A percentile compares a stretch with the other conserved stretches of the same genome.
These are phyloP conservation scores for Scutellaria barbata DNA, from an alignment of 257 asterid species.

Conservation along the genomic window DNA sequence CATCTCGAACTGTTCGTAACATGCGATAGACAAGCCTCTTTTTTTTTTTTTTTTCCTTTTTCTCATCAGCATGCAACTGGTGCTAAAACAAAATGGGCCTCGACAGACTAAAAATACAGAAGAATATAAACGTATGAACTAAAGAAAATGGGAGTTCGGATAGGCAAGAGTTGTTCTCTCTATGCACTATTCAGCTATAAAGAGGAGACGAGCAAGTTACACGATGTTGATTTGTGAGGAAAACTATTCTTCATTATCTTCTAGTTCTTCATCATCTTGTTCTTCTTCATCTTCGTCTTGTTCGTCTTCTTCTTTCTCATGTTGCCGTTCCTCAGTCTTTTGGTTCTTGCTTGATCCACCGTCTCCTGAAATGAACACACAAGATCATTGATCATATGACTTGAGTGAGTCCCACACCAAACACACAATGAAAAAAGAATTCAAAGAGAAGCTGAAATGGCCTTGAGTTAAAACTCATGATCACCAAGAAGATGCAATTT, in stretches of 20 bases:
- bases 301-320: slow-evolving; percentile 27
- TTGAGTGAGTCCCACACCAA: neutral
- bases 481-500: neutral
- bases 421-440: neutral
- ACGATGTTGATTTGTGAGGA: neutral
- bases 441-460: neutral
- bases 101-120: slow-evolving; percentile 9
- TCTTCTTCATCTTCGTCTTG: slow-evolving; percentile 1
- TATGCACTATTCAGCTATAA: neutral
- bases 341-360: slow-evolving; percentile 33
- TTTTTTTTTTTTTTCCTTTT: too few relatives aligned
- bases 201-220: neutral
- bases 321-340: slow-evolving; percentile 31
- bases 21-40: neutral
- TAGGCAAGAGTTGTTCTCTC: slow-evolving; percentile 1
- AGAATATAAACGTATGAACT: neutral
- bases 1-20: too few relatives aligned
- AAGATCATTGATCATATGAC: neutral
- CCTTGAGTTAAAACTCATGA: too few relatives aligned
- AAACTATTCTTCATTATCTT: slow-evolving; percentile 31
- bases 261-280: slow-evolving; percentile 23
- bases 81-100: slow-evolving; percentile 18
- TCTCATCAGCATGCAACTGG: neutral
- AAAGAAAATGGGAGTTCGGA: slow-evolving; percentile 1
- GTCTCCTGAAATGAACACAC: slow-evolving; percentile 40